Evolutionary conservation across 2,329 filamentous ascomycete genomes (phyloP), one percentile per base, ranked within the genome.

Genomic region (Colletotrichum magnum): DNA sequence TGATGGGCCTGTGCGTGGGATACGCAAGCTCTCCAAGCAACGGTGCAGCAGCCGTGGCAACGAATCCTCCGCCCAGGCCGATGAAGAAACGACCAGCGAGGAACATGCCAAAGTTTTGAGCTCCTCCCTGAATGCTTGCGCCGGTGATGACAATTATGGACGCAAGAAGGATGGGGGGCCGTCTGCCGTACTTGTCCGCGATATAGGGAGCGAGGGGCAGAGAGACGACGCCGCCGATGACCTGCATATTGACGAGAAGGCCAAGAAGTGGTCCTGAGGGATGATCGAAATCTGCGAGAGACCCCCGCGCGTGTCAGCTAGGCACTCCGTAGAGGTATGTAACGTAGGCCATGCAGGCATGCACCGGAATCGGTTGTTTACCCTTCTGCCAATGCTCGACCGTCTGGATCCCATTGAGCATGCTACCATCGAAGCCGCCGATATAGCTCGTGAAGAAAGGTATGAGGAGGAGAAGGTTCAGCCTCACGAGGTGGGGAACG

Each of bases 141-240:
- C 28, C 28, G 28, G 28, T 6, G 28, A 32, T 32, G 28, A 32
- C 28, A 32, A 6, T 32, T 32, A 32, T 32, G 28, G 28, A 32
- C 3, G 28, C 28, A 32, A 32, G 28, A 32, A 70, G 71, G 7
- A 79, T 79, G 0, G 77, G 76, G 1, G 68, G 71, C 0, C 75
- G 68, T 13, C 77, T 64, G 1, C 77, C 77, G 5, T 75, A 72
- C 39, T 66, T 64, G 24, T 79, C 77, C 21, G 79, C 79, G 12
- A 82, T 64, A 15, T 74, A 77, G 4, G 79, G 77, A 12, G 80
- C 77, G 15, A 82, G 72, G 32, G 78, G 77, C 1, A 82, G 64
- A 0, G 75, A 75, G 12, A 82, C 50, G 6, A 68, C 58, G 50
- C 73, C 73, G 18, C 60, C 63, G 24, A 47, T 71, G 13, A 61